A percentile compares a stretch with the other conserved stretches of the same genome.
phyloP scores from a whole-genome alignment of 768 basidiomycete species.

The Suillus ampliporus region DNA sequence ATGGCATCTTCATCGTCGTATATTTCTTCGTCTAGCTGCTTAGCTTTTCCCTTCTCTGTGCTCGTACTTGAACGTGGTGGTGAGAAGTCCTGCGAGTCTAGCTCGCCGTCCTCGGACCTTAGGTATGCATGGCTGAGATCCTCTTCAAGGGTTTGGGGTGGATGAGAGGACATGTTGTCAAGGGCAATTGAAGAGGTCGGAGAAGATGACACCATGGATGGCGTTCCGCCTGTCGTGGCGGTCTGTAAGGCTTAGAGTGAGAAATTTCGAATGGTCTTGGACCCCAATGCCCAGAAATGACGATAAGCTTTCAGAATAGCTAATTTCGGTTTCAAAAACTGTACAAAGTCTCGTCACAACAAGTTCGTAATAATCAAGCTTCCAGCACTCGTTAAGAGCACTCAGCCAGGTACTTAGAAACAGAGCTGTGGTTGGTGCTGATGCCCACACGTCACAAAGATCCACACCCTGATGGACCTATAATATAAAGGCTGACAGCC shows the following conservation, averaged over 20 bases:
- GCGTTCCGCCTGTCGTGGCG: constrained; percentile 19
- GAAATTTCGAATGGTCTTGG: constrained; percentile 6
- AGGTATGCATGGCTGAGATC: constrained; percentile 46
- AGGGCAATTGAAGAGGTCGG: constrained; percentile 43
- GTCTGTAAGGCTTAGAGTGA: constrained; percentile 1
- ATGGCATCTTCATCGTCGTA: constrained; percentile 32
- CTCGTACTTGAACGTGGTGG: constrained; percentile 31
- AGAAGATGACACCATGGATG: constrained; percentile 8
- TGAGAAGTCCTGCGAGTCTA: constrained; percentile 24
- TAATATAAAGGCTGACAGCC: too few species aligned
- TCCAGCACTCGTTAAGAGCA: not conserved
- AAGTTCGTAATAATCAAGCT: not conserved
- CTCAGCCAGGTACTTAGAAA: not conserved
- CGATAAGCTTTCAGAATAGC: not conserved
- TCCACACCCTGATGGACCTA: too few species aligned
- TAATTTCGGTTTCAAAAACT: not conserved
- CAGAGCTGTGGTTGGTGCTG: not conserved
- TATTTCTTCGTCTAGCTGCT: constrained; percentile 24
- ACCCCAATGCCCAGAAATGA: constrained; percentile 1
- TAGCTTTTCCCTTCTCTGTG: constrained; percentile 43
- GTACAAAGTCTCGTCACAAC: not conserved
- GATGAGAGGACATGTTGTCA: constrained; percentile 29
- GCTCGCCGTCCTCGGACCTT: constrained; percentile 40
- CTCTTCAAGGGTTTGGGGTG: constrained; percentile 45
- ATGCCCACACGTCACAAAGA: too few species aligned